Evolutionary conservation across 805 yeast species (phyloP).

Genomic region (Lipomyces spencermartinsiae): DNA sequence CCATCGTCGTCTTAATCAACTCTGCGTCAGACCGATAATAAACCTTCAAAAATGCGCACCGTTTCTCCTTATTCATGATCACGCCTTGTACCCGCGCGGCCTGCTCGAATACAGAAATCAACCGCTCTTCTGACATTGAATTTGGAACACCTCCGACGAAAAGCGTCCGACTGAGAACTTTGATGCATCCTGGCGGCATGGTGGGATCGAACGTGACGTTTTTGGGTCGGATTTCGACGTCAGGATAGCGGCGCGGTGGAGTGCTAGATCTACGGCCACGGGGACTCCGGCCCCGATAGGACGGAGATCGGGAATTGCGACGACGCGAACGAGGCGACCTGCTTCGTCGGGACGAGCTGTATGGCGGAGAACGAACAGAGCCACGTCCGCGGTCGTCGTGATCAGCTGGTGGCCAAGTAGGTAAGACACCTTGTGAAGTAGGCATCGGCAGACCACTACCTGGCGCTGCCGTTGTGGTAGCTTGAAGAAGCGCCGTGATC

Average conservation of each 20-base stretch:
- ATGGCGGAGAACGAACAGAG: slow-evolving; percentile 17
- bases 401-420: slow-evolving; percentile 17
- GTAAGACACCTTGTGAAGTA: slow-evolving; percentile 10
- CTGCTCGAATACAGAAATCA: slow-evolving; percentile 75
- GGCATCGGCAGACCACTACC: slow-evolving; percentile 23
- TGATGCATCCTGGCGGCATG: slow-evolving; percentile 78
- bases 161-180: slow-evolving; percentile 86
- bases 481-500: slow-evolving; percentile 31
- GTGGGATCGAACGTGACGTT: slow-evolving; percentile 71
- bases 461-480: slow-evolving; percentile 29
- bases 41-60: slow-evolving; percentile 95
- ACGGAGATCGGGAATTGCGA: slow-evolving; percentile 40
- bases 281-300: slow-evolving; percentile 36
- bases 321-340: slow-evolving; percentile 40
- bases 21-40: slow-evolving; percentile 93
- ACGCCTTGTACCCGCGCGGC: slow-evolving; percentile 92
- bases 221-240: slow-evolving; percentile 52
- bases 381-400: slow-evolving; percentile 26
- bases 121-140: slow-evolving; percentile 75
- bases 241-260: slow-evolving; percentile 21
- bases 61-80: slow-evolving; percentile 83
- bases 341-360: slow-evolving; percentile 33
- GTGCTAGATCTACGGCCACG: slow-evolving; percentile 22
- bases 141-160: slow-evolving; percentile 93
- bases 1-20: slow-evolving; percentile 72